Evolutionary conservation across 331 rosid species (phyloP).

Genomic region (Pyracantha coccinea): DNA sequence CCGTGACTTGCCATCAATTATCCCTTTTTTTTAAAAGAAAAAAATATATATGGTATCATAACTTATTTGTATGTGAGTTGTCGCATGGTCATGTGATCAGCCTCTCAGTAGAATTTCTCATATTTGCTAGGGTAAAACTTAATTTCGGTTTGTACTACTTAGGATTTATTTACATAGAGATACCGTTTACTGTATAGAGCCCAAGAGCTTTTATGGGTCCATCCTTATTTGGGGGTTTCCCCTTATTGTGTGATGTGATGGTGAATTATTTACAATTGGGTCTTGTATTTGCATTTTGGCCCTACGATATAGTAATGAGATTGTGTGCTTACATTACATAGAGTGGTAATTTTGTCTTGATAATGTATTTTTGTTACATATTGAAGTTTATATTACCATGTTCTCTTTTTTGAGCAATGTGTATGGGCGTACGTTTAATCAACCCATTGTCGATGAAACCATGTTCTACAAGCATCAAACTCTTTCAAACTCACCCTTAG

Average conservation of each 20-base stretch:
- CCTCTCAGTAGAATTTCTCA: too few species aligned
- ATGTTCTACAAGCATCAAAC: too few species aligned
- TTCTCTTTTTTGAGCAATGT: not conserved
- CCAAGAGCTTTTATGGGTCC: conserved; percentile 21
- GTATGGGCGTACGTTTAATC: not conserved
- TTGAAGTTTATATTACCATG: not conserved
- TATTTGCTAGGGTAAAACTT: not conserved
- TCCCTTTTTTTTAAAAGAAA: too few species aligned
- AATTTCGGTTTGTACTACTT: not conserved
- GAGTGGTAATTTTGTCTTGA: not conserved
- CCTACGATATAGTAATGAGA: conserved; percentile 20
- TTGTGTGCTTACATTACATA: not conserved
- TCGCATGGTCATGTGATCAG: too few species aligned
- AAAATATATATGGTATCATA: too few species aligned
- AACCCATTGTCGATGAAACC: not conserved
- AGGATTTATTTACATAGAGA: not conserved
- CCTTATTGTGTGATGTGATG: conserved; percentile 70
- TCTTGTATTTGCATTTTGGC: conserved; percentile 20
- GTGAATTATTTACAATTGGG: conserved; percentile 24
- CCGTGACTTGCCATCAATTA: too few species aligned
- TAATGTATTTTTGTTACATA: not conserved
- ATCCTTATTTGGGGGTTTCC: conserved; percentile 60
- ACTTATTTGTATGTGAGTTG: too few species aligned
- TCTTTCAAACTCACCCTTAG: too few species aligned
- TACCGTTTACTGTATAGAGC: conserved; percentile 5